Percentiles rank a stretch among this genome's conserved stretches.
Evolutionary conservation across 805 yeast species (phyloP).

Genomic region (Zygosaccharomyces kombuchaensis): DNA sequence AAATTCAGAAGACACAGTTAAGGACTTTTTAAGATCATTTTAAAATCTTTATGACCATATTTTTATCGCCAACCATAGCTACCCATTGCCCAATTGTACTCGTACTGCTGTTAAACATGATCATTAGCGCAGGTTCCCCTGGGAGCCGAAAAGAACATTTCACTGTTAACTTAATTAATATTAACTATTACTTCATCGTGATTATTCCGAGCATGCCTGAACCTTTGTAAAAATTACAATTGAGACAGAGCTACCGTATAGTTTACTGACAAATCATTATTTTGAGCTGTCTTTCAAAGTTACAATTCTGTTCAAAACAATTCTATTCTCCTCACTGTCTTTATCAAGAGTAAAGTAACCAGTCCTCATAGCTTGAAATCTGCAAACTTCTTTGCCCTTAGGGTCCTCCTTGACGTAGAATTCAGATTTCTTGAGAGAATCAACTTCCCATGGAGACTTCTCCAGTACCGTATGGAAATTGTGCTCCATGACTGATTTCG

Average conservation of each 20-base stretch:
- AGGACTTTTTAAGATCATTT: too few species aligned
- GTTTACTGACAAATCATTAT: conserved; percentile 16
- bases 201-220: too few species aligned
- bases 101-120: too few species aligned
- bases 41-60: too few species aligned
- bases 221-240: neutral
- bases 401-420: conserved; percentile 67
- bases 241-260: neutral
- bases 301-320: conserved; percentile 86
- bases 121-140: too few species aligned
- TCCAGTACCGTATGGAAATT: conserved; percentile 63
- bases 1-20: too few species aligned
- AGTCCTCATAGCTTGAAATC: conserved; percentile 96
- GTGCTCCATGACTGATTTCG: conserved; percentile 69
- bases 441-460: conserved; percentile 72
- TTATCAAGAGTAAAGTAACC: conserved; percentile 92
- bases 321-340: conserved; percentile 57
- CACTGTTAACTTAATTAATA: too few species aligned
- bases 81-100: too few species aligned
- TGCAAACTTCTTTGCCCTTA: conserved; percentile 67
- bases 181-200: too few species aligned
- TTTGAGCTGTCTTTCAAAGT: conserved; percentile 75
- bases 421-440: conserved; percentile 51
- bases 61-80: too few species aligned
- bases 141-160: too few species aligned